Base-by-base conservation (phyloP, 768 basidiomycete species). In the Clathrus columnatus region DNA sequence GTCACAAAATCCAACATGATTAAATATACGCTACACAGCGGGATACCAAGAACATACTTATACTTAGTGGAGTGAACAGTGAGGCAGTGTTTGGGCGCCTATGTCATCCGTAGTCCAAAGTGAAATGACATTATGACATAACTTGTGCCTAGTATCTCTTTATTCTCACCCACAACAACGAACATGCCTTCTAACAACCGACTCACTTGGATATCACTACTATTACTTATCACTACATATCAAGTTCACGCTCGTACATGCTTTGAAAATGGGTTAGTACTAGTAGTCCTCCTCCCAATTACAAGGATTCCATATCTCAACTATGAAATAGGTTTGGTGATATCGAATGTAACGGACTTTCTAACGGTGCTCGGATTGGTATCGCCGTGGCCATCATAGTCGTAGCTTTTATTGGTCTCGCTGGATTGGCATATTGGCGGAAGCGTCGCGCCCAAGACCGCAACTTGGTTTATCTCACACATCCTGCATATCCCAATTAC, bases 391-490 rank as follows among this genome's bases (percentile, higher is more conserved):
- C 45, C 6, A 32, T 55, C 7, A 8, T 48, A 8, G 54, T 30
- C 16, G 27, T 55, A 2, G 44, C 24, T 26, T 1, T 29, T 18
- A 21, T 55, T 36, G 11, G 46, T 55, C 24, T 55, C n/a, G 6
- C 30, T n/a, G 45, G 26, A 2, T 27, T 55, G 45, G 54, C 24
- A 18, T 18, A 47, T 14, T 18, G 18, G n/a, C 45, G 54, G 16
- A 45, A 45, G 26, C 21, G 54, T 20, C 54, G 54, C 10, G 30
- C 36, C 6, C 44, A 28, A 30, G 29, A 47, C 18, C 27, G 18
- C 17, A 55, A 55, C 27, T 47, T 47, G 27, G 54, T 47, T 6
- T 55, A 55, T 44, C n/a, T 55, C 43, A 46, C 44, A 20, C 24
- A 46, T 18, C 45, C 54, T 14, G 36, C 30, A 16, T 32, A 32